phyloP scores from a whole-genome alignment of 2,329 filamentous ascomycete genomes.

The Claviceps pazoutovae region DNA sequence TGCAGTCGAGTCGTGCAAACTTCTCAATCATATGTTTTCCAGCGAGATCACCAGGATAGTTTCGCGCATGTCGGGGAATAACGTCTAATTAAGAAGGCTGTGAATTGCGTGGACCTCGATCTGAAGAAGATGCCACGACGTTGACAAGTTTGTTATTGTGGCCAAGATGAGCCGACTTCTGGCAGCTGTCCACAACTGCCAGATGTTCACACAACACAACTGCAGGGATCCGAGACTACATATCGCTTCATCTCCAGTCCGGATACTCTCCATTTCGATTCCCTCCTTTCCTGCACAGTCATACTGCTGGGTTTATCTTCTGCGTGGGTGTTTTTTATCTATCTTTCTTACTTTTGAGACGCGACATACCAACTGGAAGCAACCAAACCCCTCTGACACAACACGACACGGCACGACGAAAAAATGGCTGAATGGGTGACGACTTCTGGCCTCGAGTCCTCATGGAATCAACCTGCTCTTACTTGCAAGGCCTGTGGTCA shows the following conservation, averaged over 20 bases:
- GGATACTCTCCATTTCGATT: not conserved
- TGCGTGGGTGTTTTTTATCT: not conserved
- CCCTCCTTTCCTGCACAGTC: not conserved
- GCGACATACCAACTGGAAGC: no score
- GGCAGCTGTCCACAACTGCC: not conserved
- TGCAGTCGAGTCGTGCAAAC: not conserved
- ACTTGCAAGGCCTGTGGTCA: conserved; percentile 4
- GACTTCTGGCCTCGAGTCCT: not conserved
- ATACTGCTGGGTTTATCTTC: not conserved
- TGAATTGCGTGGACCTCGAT: no score
- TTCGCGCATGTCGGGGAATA: no score
- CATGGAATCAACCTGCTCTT: conserved; percentile 2
- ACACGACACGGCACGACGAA: not conserved
- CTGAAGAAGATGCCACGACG: no score
- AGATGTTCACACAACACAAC: not conserved
- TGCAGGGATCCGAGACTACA: no score
- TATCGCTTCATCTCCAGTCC: no score
- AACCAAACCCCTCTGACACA: not conserved
- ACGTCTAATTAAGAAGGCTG: no score
- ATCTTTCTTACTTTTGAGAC: no score
- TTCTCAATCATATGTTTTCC: not conserved
- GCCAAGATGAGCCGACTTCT: not conserved
- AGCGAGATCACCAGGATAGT: not conserved
- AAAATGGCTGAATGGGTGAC: conserved; percentile 4
- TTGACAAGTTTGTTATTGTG: not conserved